phyloP scores from a whole-genome alignment of 2,329 filamentous ascomycete genomes.

The Fusarium sp. region DNA sequence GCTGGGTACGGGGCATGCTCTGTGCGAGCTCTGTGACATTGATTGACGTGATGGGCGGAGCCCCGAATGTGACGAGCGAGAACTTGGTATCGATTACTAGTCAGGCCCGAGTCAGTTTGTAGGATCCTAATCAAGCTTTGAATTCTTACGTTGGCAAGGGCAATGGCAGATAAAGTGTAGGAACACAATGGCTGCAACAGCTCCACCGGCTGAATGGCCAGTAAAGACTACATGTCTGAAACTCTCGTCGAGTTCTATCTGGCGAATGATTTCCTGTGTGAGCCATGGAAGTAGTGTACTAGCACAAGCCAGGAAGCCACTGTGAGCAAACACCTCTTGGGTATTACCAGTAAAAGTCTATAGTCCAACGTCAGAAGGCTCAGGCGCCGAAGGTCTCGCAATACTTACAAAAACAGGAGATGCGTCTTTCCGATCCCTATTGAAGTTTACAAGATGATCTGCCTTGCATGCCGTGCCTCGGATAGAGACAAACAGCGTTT shows the following conservation, averaged over 20 bases:
- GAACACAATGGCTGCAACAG: constrained; percentile 37
- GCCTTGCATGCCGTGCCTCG: constrained; percentile 34
- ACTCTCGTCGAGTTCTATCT: not conserved
- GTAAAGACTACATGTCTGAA: constrained; percentile 34
- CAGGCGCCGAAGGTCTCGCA: fast-evolving
- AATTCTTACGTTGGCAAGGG: not conserved
- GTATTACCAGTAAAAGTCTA: not conserved
- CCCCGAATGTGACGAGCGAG: constrained; percentile 39
- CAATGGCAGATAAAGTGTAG: constrained; percentile 20
- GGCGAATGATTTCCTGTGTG: constrained; percentile 13
- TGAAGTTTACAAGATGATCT: constrained; percentile 44
- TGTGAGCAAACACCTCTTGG: constrained; percentile 17
- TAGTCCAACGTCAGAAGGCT: not conserved
- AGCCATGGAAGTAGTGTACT: constrained; percentile 29
- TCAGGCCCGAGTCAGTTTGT: not conserved
- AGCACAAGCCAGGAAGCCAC: constrained; percentile 39
- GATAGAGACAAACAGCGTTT: constrained; percentile 34
- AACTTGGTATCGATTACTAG: constrained; percentile 11
- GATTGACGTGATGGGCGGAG: constrained; percentile 31
- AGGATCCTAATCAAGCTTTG: fast-evolving
- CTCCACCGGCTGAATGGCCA: constrained; percentile 42
- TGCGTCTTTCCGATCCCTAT: constrained; percentile 12
- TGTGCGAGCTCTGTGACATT: constrained; percentile 16
- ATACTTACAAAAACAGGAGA: constrained; percentile 22
- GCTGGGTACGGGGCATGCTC: constrained; percentile 3